Base-by-base conservation (phyloP, 345 rosid genomes). In the Syzygium oleosum region DNA sequence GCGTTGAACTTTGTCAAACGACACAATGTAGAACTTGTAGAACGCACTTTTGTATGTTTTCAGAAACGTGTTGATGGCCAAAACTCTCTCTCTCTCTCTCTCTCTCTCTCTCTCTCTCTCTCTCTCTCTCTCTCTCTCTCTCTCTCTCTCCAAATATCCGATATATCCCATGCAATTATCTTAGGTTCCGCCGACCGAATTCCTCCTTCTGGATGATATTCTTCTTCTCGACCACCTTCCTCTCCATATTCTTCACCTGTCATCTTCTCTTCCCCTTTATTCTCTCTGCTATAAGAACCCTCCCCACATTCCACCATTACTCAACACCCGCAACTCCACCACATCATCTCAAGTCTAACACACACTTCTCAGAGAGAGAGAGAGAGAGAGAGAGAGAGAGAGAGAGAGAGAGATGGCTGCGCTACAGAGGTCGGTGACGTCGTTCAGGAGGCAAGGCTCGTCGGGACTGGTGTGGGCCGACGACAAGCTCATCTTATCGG, bases 391-490 rank as follows among this genome's bases (percentile, higher is more conserved):
- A 86, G 12, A 88, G 31, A 88, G 46, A 84, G 63, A 80, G 51
- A 54, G 51, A 51, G 21, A 53, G 46, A 85, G 23, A 85, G 87
- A 80, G 49, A 89, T 84, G 89, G 93, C 79, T 59, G 90, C 92
- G 53, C 90, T 97, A 85, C 93, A 91, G 56, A 95, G 99, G 90
- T 97, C 98, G 3, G 91, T 91, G 19, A 91, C 93, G 56, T 97
- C 99, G 51, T 97, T 95, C 85, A 90, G 99, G 88, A 94, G 99
- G 86, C 97, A 96, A 89, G 99, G 99, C 52, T 97, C 98, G 1
- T 97, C 98, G 1, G 99, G 99, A 6, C 88, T 94, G 31, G 91
- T 95, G 3, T 97, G 99, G 99, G 94, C 94, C 56, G 96, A 94
- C 90, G 93, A 92, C 88, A 68, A 31, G 25, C 6, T 31, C 46